Evolutionary conservation across 371 early-diverging fungal genomes (phyloP), one percentile per base, ranked within the genome.

Genomic region (Saksenaea oblongispora): DNA sequence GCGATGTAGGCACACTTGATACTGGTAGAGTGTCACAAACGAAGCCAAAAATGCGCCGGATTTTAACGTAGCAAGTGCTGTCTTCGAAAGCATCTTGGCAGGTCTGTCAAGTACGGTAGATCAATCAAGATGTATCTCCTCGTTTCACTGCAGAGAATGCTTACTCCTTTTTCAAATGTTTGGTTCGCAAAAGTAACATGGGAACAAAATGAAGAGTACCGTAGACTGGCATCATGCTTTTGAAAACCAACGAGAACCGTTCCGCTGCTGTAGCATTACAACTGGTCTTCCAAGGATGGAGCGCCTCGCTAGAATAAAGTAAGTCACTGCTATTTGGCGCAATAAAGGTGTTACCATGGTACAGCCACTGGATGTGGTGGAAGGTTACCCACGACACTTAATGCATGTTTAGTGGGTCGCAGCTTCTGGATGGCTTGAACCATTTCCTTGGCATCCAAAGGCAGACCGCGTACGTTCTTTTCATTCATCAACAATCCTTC

Each of bases 171-270:
- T 73, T 62, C 13, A 92, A 71, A 54, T 79, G 79, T 35, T 83
- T 73, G 18, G 74, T 73, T 35, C 84, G 80, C 37, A 91, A 76
- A 14, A 88, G 67, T 10, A 89, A 53, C 82, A 88, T 75, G 0
- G 92, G 90, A 0, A 90, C 89, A 56, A 90, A 83, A 51, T 89
- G 90, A 58, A 91, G 75, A 8, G 89, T 81, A n/a, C 87, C 85
- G 61, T 91, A 90, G 9, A 91, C 87, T 18, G 91, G 87, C 54
- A 84, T 55, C 66, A 87, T 86, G 24, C 64, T 74, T 57, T 80
- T 80, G 34, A 84, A 80, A 4, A 89, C 89, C 17, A 81, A 74
- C 5, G 69, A 41, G 53, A 89, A 84, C 44, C 80, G 73, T 53
- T 83, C 82, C 7, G 83, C 22, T 18, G 76, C 80, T 8, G 73